Conservation (phyloP, 2,329 filamentous ascomycete species). For the Catunica adiposa region DNA sequence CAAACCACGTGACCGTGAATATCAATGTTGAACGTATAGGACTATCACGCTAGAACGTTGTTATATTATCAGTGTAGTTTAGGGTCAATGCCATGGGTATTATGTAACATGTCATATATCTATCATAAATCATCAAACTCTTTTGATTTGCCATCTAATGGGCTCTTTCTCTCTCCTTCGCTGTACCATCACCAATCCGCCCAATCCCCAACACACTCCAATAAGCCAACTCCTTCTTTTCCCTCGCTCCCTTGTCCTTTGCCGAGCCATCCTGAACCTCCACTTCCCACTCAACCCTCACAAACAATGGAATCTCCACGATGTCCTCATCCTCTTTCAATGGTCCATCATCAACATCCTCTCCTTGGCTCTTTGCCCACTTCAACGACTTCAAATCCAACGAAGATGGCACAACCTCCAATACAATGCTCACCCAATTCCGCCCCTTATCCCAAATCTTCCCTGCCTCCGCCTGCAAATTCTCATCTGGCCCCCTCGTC, state of each 20-base stretch:
- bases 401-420: slow-evolving; percentile 65
- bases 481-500: slow-evolving; percentile 21
- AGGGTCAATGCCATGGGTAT: neutral
- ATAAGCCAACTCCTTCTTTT: slow-evolving; percentile 80
- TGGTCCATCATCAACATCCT: slow-evolving; percentile 26
- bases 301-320: slow-evolving; percentile 85
- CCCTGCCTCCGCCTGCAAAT: slow-evolving; percentile 50
- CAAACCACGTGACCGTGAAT: no score
- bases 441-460: slow-evolving; percentile 92
- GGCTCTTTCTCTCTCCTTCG: neutral
- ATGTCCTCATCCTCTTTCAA: slow-evolving; percentile 44
- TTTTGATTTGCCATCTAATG: slow-evolving; percentile 19
- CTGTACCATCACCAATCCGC: slow-evolving; percentile 43
- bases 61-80: neutral
- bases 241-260: slow-evolving; percentile 45
- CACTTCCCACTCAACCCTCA: slow-evolving; percentile 77
- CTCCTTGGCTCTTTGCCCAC: slow-evolving; percentile 18
- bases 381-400: slow-evolving; percentile 26
- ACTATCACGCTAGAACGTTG: neutral
- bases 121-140: slow-evolving; percentile 24
- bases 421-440: slow-evolving; percentile 87
- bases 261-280: slow-evolving; percentile 44
- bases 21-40: no score
- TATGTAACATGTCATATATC: slow-evolving; percentile 6
- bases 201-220: slow-evolving; percentile 90